Percentiles rank a stretch among this genome's conserved stretches.
Evolutionary conservation across 2,329 filamentous ascomycete genomes (phyloP).

Genomic region (Kalmusia sp.): DNA sequence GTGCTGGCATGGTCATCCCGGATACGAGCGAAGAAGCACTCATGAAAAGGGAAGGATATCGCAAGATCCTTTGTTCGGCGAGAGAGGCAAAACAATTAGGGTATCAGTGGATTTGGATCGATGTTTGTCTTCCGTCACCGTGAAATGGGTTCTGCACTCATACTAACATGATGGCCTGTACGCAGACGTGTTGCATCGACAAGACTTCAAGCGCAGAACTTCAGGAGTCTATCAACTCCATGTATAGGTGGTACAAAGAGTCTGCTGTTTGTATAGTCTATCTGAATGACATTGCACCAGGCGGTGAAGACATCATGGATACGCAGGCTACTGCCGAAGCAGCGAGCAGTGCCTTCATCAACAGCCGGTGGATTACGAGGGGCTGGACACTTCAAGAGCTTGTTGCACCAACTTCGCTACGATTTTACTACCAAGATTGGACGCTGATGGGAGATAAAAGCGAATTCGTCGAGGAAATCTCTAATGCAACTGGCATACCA

Average conservation of each 20-base stretch:
- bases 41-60: conserved; percentile 22
- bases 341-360: conserved; percentile 21
- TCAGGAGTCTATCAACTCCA: conserved; percentile 34
- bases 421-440: conserved; percentile 36
- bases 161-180: neutral
- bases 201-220: conserved; percentile 30
- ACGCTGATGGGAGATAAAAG: conserved; percentile 33
- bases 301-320: neutral
- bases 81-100: conserved; percentile 17
- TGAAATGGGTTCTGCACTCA: neutral
- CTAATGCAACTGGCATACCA: conserved; percentile 33
- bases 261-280: conserved; percentile 28
- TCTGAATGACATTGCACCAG: conserved; percentile 22
- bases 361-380: conserved; percentile 30
- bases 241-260: conserved; percentile 33
- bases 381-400: conserved; percentile 42
- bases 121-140: conserved; percentile 10
- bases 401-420: conserved; percentile 28
- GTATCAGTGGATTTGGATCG: conserved; percentile 31
- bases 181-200: conserved; percentile 30
- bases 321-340: conserved; percentile 21
- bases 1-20: conserved; percentile 8
- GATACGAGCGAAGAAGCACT: conserved; percentile 22
- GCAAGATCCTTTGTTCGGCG: conserved; percentile 25
- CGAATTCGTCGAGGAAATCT: conserved; percentile 30